These are phyloP conservation scores for Cutaneotrichosporon sp. DNA, from an alignment of 1,284 basidiomycete species.

Conservation along the genomic window DNA sequence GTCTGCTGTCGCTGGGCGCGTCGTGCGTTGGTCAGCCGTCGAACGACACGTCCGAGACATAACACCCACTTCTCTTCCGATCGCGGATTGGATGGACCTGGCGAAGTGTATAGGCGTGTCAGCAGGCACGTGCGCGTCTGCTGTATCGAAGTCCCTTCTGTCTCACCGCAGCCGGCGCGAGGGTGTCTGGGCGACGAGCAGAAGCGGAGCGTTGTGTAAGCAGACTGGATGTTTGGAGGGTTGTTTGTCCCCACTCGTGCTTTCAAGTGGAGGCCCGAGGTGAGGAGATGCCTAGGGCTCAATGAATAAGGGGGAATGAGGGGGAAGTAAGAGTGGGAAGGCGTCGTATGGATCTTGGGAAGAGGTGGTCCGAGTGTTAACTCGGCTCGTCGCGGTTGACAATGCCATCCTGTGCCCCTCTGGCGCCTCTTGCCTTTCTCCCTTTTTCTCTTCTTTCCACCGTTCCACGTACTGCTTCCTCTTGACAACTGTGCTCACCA, in stretches of 20 bases:
- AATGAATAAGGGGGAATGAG: no score
- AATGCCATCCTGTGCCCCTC: background rate
- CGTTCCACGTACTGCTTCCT: background rate
- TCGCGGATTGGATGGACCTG: background rate
- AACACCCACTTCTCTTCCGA: background rate
- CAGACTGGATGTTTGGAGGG: background rate
- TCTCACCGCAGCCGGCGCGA: background rate
- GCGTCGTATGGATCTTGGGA: background rate
- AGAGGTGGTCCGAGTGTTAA: background rate
- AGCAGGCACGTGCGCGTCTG: background rate
- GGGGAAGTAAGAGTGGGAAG: background rate
- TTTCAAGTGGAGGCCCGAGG: background rate
- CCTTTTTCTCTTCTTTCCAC: background rate
- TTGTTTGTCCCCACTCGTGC: background rate
- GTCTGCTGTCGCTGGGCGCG: background rate
- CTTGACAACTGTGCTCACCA: constrained; percentile 1
- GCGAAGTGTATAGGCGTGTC: background rate
- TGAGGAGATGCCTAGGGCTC: background rate
- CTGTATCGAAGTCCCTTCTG: background rate
- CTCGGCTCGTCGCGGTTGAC: background rate
- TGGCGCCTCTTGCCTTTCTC: background rate
- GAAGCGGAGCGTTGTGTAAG: background rate
- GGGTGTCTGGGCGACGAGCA: background rate
- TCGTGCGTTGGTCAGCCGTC: background rate
- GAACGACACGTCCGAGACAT: background rate